A percentile compares a stretch with the other conserved stretches of the same genome.
phyloP scores from a whole-genome alignment of 768 basidiomycete genomes.

The Cystofilobasidium macerans region DNA sequence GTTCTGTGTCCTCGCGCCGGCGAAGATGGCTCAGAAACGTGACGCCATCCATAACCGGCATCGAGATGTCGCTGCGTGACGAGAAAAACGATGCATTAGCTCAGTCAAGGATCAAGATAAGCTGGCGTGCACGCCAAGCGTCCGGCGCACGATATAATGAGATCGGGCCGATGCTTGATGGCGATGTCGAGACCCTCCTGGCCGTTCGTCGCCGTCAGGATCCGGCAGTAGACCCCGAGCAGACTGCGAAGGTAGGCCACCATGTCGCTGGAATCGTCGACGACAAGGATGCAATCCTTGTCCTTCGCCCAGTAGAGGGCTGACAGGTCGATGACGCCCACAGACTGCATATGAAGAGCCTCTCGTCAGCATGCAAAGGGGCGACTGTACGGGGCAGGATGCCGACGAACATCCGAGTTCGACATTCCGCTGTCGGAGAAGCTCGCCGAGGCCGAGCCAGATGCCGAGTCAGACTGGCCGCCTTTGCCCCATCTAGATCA shows the following conservation, averaged over 20 bases:
- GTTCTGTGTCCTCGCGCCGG: conserved; percentile 19
- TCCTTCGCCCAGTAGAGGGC: not conserved
- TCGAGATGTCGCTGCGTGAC: not conserved
- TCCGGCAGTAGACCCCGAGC: conserved; percentile 37
- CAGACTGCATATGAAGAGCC: not conserved
- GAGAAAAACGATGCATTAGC: not conserved
- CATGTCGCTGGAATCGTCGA: conserved; percentile 21
- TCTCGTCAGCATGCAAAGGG: not conserved
- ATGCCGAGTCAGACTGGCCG: conserved; percentile 25
- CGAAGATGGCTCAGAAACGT: conserved; percentile 33
- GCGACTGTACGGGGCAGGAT: not conserved
- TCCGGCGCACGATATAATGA: conserved; percentile 38
- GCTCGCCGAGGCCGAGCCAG: conserved; percentile 24
- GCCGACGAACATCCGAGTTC: not conserved
- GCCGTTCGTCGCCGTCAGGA: conserved; percentile 33
- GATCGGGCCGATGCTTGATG: conserved; percentile 30
- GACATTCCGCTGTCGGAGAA: conserved; percentile 1
- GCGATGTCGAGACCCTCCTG: conserved; percentile 19
- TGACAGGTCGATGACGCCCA: not conserved
- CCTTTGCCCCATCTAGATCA: not conserved
- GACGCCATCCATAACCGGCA: conserved; percentile 37
- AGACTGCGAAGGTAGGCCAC: conserved; percentile 28
- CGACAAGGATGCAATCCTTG: conserved; percentile 13
- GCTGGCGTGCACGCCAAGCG: not conserved
- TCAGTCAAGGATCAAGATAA: no score